phyloP scores from a whole-genome alignment of 495 filamentous ascomycete species.

The Podospora appendiculata region DNA sequence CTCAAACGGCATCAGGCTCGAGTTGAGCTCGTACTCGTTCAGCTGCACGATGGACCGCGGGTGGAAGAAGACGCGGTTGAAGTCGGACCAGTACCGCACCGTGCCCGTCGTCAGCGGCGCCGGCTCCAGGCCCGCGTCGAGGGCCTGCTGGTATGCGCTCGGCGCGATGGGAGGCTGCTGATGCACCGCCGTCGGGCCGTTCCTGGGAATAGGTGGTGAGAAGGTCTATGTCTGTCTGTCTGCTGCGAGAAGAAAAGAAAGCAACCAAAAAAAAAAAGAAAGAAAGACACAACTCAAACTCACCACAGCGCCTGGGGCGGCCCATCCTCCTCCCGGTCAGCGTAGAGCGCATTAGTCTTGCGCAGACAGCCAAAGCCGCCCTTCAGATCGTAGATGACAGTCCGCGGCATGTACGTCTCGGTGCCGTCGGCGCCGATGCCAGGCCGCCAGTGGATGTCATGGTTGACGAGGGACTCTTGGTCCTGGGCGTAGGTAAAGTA shows the following conservation, averaged over 20 bases:
- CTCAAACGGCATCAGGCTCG: conserved; percentile 73
- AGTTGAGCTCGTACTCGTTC: conserved; percentile 79
- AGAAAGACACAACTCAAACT: conserved; percentile 19
- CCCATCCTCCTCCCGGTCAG: conserved; percentile 45
- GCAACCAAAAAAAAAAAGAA: background rate
- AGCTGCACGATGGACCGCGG: conserved; percentile 81
- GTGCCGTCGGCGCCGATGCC: conserved; percentile 75
- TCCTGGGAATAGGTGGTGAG: conserved; percentile 38
- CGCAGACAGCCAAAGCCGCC: conserved; percentile 80
- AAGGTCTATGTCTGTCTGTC: background rate
- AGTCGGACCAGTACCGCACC: conserved; percentile 95
- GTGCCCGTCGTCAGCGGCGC: conserved; percentile 55
- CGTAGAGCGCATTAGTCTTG: conserved; percentile 85
- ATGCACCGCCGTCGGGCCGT: conserved; percentile 61
- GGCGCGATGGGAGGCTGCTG: conserved; percentile 55
- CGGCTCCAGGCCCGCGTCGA: conserved; percentile 61
- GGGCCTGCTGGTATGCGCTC: conserved; percentile 66
- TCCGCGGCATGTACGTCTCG: conserved; percentile 88
- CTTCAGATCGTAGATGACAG: conserved; percentile 92
- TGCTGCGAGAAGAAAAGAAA: background rate
- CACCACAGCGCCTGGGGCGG: conserved; percentile 52
- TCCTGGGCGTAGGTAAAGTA: conserved; percentile 86
- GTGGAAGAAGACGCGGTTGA: conserved; percentile 84
- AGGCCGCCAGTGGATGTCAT: conserved; percentile 85
- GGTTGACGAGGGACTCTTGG: conserved; percentile 66